Base-by-base conservation (phyloP, 768 basidiomycete species). In the Hypholoma sublateritium region DNA sequence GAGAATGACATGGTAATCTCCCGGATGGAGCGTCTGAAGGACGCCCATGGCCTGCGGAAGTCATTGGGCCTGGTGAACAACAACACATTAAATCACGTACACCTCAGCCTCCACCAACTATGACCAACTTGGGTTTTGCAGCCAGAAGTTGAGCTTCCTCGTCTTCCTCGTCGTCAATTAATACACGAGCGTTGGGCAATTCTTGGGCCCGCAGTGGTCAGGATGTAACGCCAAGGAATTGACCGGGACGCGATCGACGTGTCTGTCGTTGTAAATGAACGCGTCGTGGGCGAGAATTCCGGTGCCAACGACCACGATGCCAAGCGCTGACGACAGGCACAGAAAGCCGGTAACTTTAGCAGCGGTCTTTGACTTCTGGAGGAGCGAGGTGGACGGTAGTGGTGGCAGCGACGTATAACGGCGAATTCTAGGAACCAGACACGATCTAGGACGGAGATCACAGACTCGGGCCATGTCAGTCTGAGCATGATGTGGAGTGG, bases 51-150 rank as follows among this genome's bases (percentile, higher is more conserved):
- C 90, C 94, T 96, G 61, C 22, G 43, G 41, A 53, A 37, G 50
- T 53, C 25, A 58, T 35, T 60, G 55, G 56, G 49, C 55, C 21
- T 37, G 55, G 34, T 13, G 25, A n/a, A 39, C 56, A 39, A 62
- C 37, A 49, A 16, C 59, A 53, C 39, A 19, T 25, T 7, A 16
- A 25, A 50, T 13, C 14, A 71, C 81, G 54, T 72, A 96, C 94
- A 49, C 95, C 96, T 96, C 97, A 99, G 4, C 96, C 96, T 37
- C 93, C 95, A 32, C 96, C 96, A 25, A 98, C 80, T 56, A 98
- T 85, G 49, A 98, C 92, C 16, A 98, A 79, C 66, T 83, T 85
- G 14, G 94, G 95, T 70, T 91, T 95, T 43, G 78, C 72, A n/a
- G 80, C 79, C 47, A 94, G 76, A 21, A 76, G 72, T 59, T 73